Evolutionary conservation across 2,329 filamentous ascomycete genomes (phyloP).

Genomic region (Neopestalotiopsis sp.): DNA sequence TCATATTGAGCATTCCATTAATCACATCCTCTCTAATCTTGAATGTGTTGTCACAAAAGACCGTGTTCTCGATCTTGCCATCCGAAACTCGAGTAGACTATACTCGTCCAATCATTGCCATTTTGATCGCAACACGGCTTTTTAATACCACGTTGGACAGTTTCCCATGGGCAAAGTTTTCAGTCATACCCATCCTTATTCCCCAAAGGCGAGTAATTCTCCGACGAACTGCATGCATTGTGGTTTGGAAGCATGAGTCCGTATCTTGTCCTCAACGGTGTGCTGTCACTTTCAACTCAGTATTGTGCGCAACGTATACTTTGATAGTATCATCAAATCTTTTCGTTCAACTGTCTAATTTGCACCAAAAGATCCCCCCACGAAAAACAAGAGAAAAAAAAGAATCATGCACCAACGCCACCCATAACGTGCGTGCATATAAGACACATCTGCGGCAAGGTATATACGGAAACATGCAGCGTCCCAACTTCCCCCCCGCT

Average conservation of each 20-base stretch:
- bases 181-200: not conserved
- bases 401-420: not conserved
- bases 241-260: too few species aligned
- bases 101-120: too few species aligned
- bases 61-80: not conserved
- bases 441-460: not conserved
- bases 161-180: not conserved
- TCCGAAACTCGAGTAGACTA: too few species aligned
- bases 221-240: not conserved
- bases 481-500: not conserved
- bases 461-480: not conserved
- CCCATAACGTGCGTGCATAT: not conserved
- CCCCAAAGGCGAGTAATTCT: not conserved
- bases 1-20: not conserved
- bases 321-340: not conserved
- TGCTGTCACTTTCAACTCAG: too few species aligned
- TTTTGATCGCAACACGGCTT: too few species aligned
- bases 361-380: not conserved
- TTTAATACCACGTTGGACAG: not conserved
- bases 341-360: not conserved
- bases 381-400: not conserved
- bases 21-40: not conserved
- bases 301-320: too few species aligned
- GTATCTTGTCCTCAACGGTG: too few species aligned
- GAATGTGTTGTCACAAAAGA: not conserved